Evolutionary conservation across 257 asterid species (phyloP).

Genomic region (Solanum clarkiae): DNA sequence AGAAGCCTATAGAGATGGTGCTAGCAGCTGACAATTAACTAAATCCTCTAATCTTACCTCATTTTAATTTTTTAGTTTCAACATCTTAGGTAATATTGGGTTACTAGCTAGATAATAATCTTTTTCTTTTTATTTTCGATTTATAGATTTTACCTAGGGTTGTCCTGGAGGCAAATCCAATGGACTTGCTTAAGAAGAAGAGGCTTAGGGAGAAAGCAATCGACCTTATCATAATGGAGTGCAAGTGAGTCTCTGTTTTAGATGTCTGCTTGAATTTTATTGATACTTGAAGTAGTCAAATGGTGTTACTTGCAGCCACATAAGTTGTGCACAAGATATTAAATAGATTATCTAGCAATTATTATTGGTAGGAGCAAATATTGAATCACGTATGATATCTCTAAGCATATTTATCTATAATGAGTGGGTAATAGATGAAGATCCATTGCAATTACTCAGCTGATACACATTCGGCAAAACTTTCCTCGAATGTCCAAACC

Average conservation of each 20-base stretch:
- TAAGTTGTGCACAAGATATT: neutral
- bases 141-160: slow-evolving; percentile 78
- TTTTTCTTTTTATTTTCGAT: neutral
- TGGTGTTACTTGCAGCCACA: neutral
- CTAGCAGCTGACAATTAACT: neutral
- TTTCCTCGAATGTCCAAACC: neutral
- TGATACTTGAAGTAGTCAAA: neutral
- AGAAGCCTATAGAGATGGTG: neutral
- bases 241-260: slow-evolving; percentile 47
- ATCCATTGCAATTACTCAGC: neutral
- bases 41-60: neutral
- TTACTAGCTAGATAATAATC: neutral
- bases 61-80: neutral
- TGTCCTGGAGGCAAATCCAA: slow-evolving; percentile 73
- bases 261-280: neutral
- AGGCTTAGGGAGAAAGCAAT: slow-evolving; percentile 48
- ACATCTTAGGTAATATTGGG: neutral
- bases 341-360: neutral
- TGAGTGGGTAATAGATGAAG: neutral
- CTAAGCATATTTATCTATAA: neutral
- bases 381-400: neutral
- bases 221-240: slow-evolving; percentile 56
- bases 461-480: neutral
- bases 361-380: neutral
- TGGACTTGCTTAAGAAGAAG: slow-evolving; percentile 65